Base-by-base conservation (phyloP, 176 grass and related monocot species). In the Zea luxurians region DNA sequence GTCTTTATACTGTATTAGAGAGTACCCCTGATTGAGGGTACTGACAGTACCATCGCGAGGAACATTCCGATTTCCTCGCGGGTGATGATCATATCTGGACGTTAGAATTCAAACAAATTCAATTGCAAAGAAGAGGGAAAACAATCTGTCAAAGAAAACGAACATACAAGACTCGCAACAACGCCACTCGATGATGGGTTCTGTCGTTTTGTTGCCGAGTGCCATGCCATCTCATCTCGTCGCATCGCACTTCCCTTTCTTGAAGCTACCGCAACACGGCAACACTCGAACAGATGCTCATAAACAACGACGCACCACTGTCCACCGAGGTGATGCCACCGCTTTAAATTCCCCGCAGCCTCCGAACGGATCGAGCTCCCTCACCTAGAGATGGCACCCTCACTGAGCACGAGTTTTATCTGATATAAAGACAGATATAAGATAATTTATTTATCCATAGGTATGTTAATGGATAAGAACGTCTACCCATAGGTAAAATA, bases 291-390 rank as follows among this genome's bases (percentile, higher is more conserved):
- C 64, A 70, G 63, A 84, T 64, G 74, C 43, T 41, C 85, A 57
- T 64, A 60, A 37, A 87, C 74, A 83, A 64, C 48, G 86, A 85
- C 78, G 66, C 81, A 35, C 75, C 86, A 82, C 1, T 7, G 4
- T 12, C 55, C 66, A 36, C 17, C 15, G 0, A 4, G 27, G 38
- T 41, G 36, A 62, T 71, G 60, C 84, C 78, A 71, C 64, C 41
- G 17, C 12, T 66, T 75, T 75, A 37, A 83, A 75, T 41, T 44
- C 70, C 62, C 49, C n/a, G 4, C 64, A 54, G 64, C 87, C 72
- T 37, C 44, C 82, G 6, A 71, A 63, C 82, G 72, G 87, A 89
- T 61, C 82, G 57, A 80, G 53, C 72, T 46, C 73, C n/a, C 73
- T 5, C 52, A 40, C 58, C 57, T n/a, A n/a, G n/a, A n/a, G n/a